Conservation (phyloP, 805 yeast species). For the Saccharomycopsis vini region DNA sequence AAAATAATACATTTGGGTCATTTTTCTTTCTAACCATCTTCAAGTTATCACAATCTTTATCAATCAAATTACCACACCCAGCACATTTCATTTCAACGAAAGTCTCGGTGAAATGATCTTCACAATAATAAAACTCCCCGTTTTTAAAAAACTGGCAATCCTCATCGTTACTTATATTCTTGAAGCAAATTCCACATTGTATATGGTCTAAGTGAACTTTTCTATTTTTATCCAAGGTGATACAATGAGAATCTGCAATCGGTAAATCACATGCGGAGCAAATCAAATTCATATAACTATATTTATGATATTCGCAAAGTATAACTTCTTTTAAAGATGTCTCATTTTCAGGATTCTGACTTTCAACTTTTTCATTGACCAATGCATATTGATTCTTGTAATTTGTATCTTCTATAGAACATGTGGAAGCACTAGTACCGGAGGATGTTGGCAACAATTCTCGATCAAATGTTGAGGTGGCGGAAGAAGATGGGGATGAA, state of each 20-base stretch:
- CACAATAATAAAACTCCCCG: conserved; percentile 75
- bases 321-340: conserved; percentile 28
- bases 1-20: conserved; percentile 2
- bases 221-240: conserved; percentile 83
- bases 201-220: conserved; percentile 86
- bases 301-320: conserved; percentile 87
- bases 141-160: conserved; percentile 70
- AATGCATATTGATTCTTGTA: neutral
- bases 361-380: neutral
- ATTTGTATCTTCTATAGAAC: neutral
- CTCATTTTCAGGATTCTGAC: neutral
- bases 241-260: conserved; percentile 73
- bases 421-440: neutral
- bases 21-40: conserved; percentile 6
- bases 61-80: neutral
- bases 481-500: neutral
- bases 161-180: conserved; percentile 66
- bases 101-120: conserved; percentile 48
- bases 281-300: conserved; percentile 69
- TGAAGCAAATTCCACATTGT: conserved; percentile 82
- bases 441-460: neutral
- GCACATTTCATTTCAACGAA: conserved; percentile 5
- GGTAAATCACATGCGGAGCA: conserved; percentile 84
- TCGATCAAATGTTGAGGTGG: conserved; percentile 14
- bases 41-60: neutral